Conservation (phyloP, 768 basidiomycete species). For the Rhodosporidiobolus odoratus region DNA sequence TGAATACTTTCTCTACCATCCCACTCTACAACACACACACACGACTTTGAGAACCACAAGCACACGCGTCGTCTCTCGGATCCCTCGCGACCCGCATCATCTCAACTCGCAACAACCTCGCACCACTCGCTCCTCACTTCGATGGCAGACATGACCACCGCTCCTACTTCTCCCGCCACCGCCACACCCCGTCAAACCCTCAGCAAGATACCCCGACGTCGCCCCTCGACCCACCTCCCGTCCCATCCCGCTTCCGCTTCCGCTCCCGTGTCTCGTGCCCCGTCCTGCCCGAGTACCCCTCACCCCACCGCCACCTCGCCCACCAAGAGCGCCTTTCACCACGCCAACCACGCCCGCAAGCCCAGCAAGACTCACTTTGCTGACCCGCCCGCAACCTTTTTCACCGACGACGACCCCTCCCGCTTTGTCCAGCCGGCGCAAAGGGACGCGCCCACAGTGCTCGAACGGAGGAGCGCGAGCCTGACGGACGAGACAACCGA, state of each 20-base stretch:
- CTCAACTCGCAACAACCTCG: not conserved
- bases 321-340: not conserved
- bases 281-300: not conserved
- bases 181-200: not conserved
- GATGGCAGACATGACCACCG: not conserved
- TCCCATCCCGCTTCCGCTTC: not conserved
- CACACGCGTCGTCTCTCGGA: no score
- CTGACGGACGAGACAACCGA: not conserved
- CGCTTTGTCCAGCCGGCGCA: not conserved
- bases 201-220: constrained; percentile 22
- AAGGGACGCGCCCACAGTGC: not conserved
- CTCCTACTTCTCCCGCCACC: not conserved
- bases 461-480: not conserved
- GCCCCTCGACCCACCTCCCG: constrained; percentile 2
- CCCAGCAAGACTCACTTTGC: not conserved
- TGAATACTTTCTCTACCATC: no score
- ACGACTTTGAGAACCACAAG: no score
- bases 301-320: not conserved
- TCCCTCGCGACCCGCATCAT: no score
- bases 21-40: no score
- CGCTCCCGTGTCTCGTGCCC: no score
- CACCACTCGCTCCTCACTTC: not conserved
- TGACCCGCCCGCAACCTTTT: not conserved
- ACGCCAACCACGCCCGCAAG: not conserved
- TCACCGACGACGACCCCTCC: not conserved